A percentile compares a stretch with the other conserved stretches of the same genome.
phyloP scores from a whole-genome alignment of 179 eudicot species.

The Beta corolliflora region DNA sequence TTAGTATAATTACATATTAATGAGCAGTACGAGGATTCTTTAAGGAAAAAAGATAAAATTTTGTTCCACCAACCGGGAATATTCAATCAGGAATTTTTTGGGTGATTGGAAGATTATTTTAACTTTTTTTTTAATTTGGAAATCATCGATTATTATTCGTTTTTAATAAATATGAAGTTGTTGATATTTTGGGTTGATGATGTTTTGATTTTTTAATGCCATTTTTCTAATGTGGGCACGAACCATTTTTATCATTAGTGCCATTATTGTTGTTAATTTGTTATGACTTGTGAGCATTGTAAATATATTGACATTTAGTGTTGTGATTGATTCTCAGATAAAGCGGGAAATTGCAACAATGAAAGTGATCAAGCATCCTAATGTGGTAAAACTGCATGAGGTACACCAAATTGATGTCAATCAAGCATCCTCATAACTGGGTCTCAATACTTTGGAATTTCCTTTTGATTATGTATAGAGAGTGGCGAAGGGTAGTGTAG shows the following conservation, averaged over 20 bases:
- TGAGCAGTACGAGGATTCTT: conserved; percentile 1
- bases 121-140: background rate
- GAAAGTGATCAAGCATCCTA: conserved; percentile 84
- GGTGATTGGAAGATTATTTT: background rate
- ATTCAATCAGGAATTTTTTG: background rate
- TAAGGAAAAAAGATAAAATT: background rate
- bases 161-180: no score
- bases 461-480: no score
- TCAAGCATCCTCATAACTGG: background rate
- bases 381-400: conserved; percentile 71
- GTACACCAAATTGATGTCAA: conserved; percentile 34
- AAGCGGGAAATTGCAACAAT: conserved; percentile 80
- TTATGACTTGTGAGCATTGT: no score
- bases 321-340: conserved; percentile 45
- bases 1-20: background rate
- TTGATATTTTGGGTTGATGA: background rate
- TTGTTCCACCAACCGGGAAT: background rate
- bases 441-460: background rate
- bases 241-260: background rate
- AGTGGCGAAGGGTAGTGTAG: no score
- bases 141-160: no score
- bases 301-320: background rate
- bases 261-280: background rate
- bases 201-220: no score
- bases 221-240: no score